Base-by-base conservation (phyloP, 2,329 filamentous ascomycete species). In the Herpotrichia juniperi region DNA sequence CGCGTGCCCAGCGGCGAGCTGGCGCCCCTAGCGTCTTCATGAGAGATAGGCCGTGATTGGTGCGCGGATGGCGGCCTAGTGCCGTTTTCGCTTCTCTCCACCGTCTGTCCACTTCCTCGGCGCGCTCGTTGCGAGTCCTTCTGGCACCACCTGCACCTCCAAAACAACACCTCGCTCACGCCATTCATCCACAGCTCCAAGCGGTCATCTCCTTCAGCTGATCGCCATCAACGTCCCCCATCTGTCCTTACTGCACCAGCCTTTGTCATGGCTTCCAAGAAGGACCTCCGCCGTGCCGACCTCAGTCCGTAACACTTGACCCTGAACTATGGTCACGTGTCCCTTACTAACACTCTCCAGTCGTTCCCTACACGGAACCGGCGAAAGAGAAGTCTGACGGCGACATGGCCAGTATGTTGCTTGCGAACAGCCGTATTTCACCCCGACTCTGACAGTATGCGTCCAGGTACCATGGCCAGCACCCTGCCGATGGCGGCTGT, bases 401-500 rank as follows among this genome's bases (percentile, higher is more conserved):
- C 53, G 92, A 96, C 69, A 83, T 96, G 74, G 81, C 85, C 47
- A 88, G 89, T 75, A 91, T 81, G 64, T 50, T 45, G 16, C 42
- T 45, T 25, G 11, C 24, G 14, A 37, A 11, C 28, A 14, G 21
- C 19, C n/a, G 10, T 8, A n/a, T 34, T 52, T 24, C 56, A 57
- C 40, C 58, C 24, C 35, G 25, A 14, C 31, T 50, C 83, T 24
- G 35, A 50, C 47, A 45, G 42, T 31, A 5, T 17, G 31, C 42
- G 21, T 34, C 40, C 46, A 83, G 83, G 81, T 64, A 85, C 84
- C 43, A 81, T 87, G 77, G 80, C 83, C 47, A 93, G 88, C 69
- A 96, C 93, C 30, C 81, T 97, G 69, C 93, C 93, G 53, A 97
- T 97, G 93, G 92, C 91, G 52, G 93, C 93, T 58, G 84, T 87